Percentiles rank a stretch among this genome's conserved stretches.
phyloP scores from a whole-genome alignment of 257 asterid species.

The Rauvolfia tetraphylla region DNA sequence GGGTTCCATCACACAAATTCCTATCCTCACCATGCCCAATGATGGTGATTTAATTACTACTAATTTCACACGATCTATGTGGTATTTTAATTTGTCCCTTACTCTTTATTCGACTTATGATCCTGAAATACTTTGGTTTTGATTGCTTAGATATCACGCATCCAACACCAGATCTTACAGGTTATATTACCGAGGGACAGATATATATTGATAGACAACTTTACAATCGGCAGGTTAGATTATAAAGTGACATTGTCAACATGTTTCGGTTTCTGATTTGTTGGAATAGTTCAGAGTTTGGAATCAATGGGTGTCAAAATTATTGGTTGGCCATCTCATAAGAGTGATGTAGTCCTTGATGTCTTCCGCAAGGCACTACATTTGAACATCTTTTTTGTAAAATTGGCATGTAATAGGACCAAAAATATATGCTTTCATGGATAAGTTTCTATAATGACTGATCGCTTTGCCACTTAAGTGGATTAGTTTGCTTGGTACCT shows the following conservation, averaged over 20 bases:
- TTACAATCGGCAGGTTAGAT: constrained; percentile 43
- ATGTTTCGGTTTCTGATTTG: not conserved
- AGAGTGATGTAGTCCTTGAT: not conserved
- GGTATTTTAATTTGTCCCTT: not conserved
- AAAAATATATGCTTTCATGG: not conserved
- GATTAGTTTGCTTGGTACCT: not conserved
- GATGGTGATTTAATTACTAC: constrained; percentile 51
- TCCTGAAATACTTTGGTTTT: constrained; percentile 11
- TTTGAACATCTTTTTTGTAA: not conserved
- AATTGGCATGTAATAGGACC: not conserved
- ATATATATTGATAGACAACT: constrained; percentile 97
- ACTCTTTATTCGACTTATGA: constrained; percentile 5
- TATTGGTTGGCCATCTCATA: not conserved
- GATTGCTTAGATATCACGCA: constrained; percentile 85
- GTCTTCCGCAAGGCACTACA: not conserved
- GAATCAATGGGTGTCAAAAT: not conserved
- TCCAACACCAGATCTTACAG: constrained; percentile 99
- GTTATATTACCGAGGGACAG: constrained; percentile 99
- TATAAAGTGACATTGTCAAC: not conserved
- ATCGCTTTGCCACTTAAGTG: no score
- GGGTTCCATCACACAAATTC: constrained; percentile 97
- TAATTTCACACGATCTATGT: not conserved
- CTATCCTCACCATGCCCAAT: constrained; percentile 96
- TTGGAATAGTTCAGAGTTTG: not conserved
- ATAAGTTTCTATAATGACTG: not conserved